A percentile compares a stretch with the other conserved stretches of the same genome.
Evolutionary conservation across 345 rosid species (phyloP).

Genomic region (Lepidium africanum): DNA sequence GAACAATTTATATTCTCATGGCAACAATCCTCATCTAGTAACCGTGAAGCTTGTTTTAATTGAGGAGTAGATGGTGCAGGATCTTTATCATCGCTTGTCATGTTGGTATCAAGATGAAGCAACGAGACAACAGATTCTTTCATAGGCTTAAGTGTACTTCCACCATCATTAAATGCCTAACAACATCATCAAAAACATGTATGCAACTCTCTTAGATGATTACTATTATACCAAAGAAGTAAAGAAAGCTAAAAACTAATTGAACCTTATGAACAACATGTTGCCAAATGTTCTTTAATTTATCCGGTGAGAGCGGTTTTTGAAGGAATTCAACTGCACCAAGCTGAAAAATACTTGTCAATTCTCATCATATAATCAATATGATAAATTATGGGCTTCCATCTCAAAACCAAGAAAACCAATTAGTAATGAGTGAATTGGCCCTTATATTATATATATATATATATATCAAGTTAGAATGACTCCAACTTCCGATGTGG

Average conservation of each 20-base stretch:
- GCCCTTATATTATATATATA: too few relatives aligned
- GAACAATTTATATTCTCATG: slow-evolving; percentile 53
- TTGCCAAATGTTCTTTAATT: slow-evolving; percentile 90
- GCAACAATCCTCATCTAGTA: slow-evolving; percentile 61
- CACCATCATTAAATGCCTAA: slow-evolving; percentile 71
- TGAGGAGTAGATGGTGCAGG: slow-evolving; percentile 93
- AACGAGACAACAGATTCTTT: slow-evolving; percentile 61
- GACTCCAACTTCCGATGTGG: too few relatives aligned
- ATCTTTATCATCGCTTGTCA: slow-evolving; percentile 32
- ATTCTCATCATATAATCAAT: slow-evolving; percentile 9
- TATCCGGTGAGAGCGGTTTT: slow-evolving; percentile 77
- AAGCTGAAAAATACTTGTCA: slow-evolving; percentile 50
- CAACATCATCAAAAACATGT: background rate
- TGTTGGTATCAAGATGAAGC: slow-evolving; percentile 42
- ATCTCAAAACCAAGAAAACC: too few relatives aligned
- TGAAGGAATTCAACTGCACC: slow-evolving; percentile 96
- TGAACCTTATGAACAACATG: slow-evolving; percentile 91
- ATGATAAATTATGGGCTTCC: too few relatives aligned
- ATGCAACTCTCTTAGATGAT: background rate
- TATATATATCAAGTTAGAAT: too few relatives aligned
- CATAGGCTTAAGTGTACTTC: slow-evolving; percentile 54
- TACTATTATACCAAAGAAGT: background rate
- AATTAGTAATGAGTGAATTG: too few relatives aligned
- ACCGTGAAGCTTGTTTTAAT: slow-evolving; percentile 45
- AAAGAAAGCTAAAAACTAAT: background rate